A percentile compares a stretch with the other conserved stretches of the same genome.
Conservation (phyloP, 2,329 filamentous ascomycete genomes). For the Zymoseptoria pseudotritici region DNA sequence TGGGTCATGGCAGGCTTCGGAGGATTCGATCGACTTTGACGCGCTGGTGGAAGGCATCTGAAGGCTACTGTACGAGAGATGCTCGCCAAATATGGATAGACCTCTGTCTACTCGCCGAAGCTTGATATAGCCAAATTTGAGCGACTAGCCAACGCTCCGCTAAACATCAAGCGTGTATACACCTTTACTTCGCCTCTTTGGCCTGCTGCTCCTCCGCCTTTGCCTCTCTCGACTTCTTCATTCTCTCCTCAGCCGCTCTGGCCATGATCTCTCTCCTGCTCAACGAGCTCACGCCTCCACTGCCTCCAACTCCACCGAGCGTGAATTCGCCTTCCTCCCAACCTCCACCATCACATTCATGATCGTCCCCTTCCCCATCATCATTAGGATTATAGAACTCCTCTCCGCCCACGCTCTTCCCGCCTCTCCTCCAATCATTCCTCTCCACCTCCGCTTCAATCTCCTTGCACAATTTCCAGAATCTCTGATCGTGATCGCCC, state of each 20-base stretch:
- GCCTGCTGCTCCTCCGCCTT: constrained; percentile 29
- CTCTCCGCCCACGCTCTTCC: constrained; percentile 52
- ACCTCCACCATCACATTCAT: constrained; percentile 61
- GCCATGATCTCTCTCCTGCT: constrained; percentile 69
- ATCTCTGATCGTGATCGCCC: constrained; percentile 72
- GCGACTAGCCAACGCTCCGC: neutral
- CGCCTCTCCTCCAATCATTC: constrained; percentile 70
- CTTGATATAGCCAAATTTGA: neutral
- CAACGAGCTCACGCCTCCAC: constrained; percentile 40
- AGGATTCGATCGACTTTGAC: neutral
- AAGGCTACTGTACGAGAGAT: neutral
- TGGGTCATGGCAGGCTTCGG: neutral
- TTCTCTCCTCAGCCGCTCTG: constrained; percentile 61
- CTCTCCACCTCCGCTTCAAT: constrained; percentile 81
- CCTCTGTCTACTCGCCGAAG: neutral
- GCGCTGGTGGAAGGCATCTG: neutral
- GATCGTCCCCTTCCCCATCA: constrained; percentile 36
- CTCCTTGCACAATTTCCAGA: constrained; percentile 81
- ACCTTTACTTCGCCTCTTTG: constrained; percentile 8
- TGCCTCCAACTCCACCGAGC: constrained; percentile 30
- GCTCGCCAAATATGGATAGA: neutral
- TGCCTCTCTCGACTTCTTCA: constrained; percentile 45
- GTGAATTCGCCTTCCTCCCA: constrained; percentile 73
- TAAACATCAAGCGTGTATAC: neutral
- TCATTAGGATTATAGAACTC: constrained; percentile 51